Percentiles rank a stretch among this genome's conserved stretches.
Evolutionary conservation across 2,329 filamentous ascomycete genomes (phyloP).

Genomic region (Knufia fluminis): DNA sequence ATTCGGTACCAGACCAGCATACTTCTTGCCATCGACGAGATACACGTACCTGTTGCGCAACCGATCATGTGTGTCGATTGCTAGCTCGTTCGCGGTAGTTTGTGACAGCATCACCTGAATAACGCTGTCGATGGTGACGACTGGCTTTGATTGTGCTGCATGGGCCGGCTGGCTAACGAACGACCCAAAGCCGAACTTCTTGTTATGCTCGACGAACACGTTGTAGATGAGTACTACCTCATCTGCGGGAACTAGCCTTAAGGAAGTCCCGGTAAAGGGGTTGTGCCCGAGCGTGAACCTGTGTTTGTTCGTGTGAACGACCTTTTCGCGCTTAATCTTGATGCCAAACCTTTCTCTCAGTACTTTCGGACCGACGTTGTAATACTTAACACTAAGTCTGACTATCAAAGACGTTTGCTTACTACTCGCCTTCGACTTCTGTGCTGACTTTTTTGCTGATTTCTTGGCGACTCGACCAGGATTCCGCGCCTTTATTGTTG

Average conservation of each 20-base stretch:
- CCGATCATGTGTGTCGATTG: conserved; percentile 15
- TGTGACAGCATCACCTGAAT: conserved; percentile 21
- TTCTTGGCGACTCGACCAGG: no score
- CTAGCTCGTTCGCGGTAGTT: conserved; percentile 18
- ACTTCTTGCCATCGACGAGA: conserved; percentile 13
- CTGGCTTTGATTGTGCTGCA: conserved; percentile 8
- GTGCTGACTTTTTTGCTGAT: no score
- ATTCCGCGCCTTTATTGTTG: no score
- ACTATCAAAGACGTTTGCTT: not conserved
- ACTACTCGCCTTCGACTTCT: no score
- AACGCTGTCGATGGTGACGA: conserved; percentile 16
- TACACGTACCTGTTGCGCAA: conserved; percentile 19
- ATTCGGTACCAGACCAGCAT: conserved; percentile 19
- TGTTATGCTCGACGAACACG: not conserved
- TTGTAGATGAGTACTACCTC: not conserved
- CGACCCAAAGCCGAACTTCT: conserved; percentile 1
- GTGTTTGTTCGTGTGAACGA: not conserved
- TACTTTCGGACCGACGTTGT: not conserved
- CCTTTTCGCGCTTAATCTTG: not conserved
- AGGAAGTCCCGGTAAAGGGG: not conserved
- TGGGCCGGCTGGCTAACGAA: conserved; percentile 14
- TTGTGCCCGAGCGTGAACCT: conserved; percentile 14
- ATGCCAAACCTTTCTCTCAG: not conserved
- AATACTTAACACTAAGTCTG: not conserved
- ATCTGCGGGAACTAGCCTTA: not conserved